These are phyloP conservation scores for Clarireedia paspali DNA, from an alignment of 2,329 filamentous ascomycete species.

Conservation along the genomic window DNA sequence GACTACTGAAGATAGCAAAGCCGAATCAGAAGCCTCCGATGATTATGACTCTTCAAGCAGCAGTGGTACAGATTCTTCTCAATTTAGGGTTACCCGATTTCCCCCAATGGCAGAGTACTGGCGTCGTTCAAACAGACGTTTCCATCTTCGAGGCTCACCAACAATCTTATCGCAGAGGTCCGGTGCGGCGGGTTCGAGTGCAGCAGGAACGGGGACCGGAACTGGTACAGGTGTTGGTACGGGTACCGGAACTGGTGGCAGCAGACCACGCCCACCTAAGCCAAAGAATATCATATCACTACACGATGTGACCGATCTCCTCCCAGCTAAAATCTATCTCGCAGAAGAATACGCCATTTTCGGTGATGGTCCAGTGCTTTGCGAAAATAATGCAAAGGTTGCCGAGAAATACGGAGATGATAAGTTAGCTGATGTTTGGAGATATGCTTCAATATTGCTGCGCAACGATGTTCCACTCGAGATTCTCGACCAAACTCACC, in stretches of 20 bases:
- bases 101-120: slow-evolving; percentile 24
- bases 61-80: slow-evolving; percentile 30
- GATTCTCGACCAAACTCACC: slow-evolving; percentile 46
- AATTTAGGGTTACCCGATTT: slow-evolving; percentile 25
- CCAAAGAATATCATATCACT: slow-evolving; percentile 67
- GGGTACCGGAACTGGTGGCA: slow-evolving; percentile 35
- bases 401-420: slow-evolving; percentile 62
- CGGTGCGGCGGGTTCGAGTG: slow-evolving; percentile 13
- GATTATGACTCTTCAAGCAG: slow-evolving; percentile 26
- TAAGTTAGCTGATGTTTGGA: slow-evolving; percentile 78
- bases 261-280: slow-evolving; percentile 27
- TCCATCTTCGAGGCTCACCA: slow-evolving; percentile 24
- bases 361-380: slow-evolving; percentile 73
- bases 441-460: slow-evolving; percentile 68
- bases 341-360: slow-evolving; percentile 78
- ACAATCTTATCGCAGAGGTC: slow-evolving; percentile 29
- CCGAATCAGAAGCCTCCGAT: slow-evolving; percentile 31
- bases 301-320: slow-evolving; percentile 57
- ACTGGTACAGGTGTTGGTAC: slow-evolving; percentile 50
- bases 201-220: slow-evolving; percentile 18
- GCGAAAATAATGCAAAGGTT: slow-evolving; percentile 72
- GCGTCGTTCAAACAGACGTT: slow-evolving; percentile 19
- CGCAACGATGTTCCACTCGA: slow-evolving; percentile 68
- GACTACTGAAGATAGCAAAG: slow-evolving; percentile 30
- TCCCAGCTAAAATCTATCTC: slow-evolving; percentile 73